Base-by-base conservation (phyloP, 2,329 filamentous ascomycete genomes). In the Fusarium irregulare region DNA sequence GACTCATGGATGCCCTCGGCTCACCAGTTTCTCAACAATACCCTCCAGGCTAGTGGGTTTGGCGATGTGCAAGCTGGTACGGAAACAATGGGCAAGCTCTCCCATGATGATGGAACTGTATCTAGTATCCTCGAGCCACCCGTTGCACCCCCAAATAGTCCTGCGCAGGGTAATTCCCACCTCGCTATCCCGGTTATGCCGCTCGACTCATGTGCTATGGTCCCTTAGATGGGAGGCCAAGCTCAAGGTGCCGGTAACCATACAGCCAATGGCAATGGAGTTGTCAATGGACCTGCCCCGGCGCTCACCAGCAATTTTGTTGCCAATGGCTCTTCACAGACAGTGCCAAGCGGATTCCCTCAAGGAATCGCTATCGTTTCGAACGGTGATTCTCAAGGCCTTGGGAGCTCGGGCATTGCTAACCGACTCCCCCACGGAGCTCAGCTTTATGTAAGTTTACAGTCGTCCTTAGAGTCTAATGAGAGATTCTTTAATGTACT, bases 181-280 rank as follows among this genome's bases (percentile, higher is more conserved):
- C 14, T 21, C 3, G 42, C 28, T 40, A 53, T 37, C 14, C n/a
- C 37, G 11, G 8, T 27, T 23, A 53, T 45, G 56, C n/a, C 55
- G 27, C 47, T 46, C 20, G 11, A 23, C 42, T 30, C 53, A 34
- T 34, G 41, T 50, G 49, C 64, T 57, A 25, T 51, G 65, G 60
- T 44, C 13, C 74, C 72, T 72, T 76, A 75, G 73, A 64, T 71
- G 65, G 74, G 74, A 48, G 69, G 56, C 37, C 72, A 73, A 57
- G 60, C 53, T 42, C 57, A 63, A 44, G 32, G 48, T 41, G 49
- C 34, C 40, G 57, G 45, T 7, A 25, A 45, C 37, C 18, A 30
- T 18, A 53, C 56, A 45, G 18, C 32, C 18, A 25, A 45, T 40
- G 56, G 41, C 30, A 50, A 54, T 21, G 16, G 34, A 12, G 23